Evolutionary conservation across 1,284 basidiomycete species (phyloP), one percentile per base, ranked within the genome.

Genomic region (Rhizoctonia solani): DNA sequence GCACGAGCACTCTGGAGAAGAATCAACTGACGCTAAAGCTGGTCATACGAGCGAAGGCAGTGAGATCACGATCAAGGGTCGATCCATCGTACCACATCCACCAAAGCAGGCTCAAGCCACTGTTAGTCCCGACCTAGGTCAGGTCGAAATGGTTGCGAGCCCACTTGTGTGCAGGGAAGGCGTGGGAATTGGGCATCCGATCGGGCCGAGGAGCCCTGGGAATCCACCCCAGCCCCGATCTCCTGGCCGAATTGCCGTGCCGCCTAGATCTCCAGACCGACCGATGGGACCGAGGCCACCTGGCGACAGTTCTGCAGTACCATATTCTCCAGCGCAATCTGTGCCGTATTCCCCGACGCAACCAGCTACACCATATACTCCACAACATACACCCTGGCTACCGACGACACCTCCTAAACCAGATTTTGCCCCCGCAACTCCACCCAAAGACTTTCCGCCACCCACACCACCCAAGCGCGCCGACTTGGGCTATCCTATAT

Each of bases 11-110:
- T 63, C 46, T 30, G 47, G 25, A 32, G 50, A 53, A 53, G 50
- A 9, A n/a, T 32, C 50, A 16, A 63, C 30, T 30, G 32, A 53
- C n/a, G 50, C 50, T 8, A 50, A 27, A 27, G 46, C 34, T 8
- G 46, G 58, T n/a, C 58, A 63, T 34, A 49, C 5, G 13, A 25
- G 23, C 5, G 58, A 63, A 5, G 58, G 46, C 32, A 63, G 58
- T 29, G 58, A 63, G 21, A 49, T 63, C 47, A 63, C 58, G 16
- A 34, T 63, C 11, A 63, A 50, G 29, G 58, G 46, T 1, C 46
- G 47, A 3, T 13, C 58, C 13, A 34, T 63, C 19, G 58, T 63
- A 16, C 58, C 58, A 2, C 50, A 46, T 9, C 58, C 58, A 2
- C 30, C 58, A n/a, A 49, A 27, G 32, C 21, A 47, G 5, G 58